Evolutionary conservation across 805 yeast species (phyloP), one percentile per base, ranked within the genome.

Genomic region (Teunomyces lycoperdinae): DNA sequence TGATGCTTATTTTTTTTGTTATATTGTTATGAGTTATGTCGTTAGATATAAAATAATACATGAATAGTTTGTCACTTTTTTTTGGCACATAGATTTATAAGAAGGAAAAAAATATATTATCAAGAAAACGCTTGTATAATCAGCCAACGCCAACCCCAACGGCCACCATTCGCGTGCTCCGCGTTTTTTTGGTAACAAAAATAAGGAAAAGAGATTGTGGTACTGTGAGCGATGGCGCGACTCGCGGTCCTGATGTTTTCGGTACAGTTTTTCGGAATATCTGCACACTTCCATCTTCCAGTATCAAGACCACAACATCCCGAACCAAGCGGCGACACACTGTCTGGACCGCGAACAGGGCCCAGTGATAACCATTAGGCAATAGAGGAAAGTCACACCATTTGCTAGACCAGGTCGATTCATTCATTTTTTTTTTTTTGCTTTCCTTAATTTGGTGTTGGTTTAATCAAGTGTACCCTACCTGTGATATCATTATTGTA

Each of bases 21-120:
- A 29, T 24, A 38, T 38, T 38, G 41, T 38, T 38, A 38, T 38
- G 41, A 38, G 41, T 38, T 38, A 38, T 24, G 41, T 38, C 41
- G 41, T 38, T 26, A 38, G 41, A 38, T 38, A 38, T 38, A 38
- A 38, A 32, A 38, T 38, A 38, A 38, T 38, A 38, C 30, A 29
- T 38, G 41, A 38, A 26, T 38, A 35, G 39, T 38, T 32, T 20
- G 6, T 20, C 24, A 16, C 16, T 16, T 16, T 20, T 17, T 20
- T 20, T 20, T 20, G 24, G 24, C 24, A 20, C 24, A 6, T 20
- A 20, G 24, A 20, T 3, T 17, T 17, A 17, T 17, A 20, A 20
- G 24, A 20, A 20, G 1, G 17, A 5, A 20, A 20, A 20, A 20
- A 20, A 20, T 1, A 5, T 5, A 20, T 20, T 20, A 20, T 6